Conservation (phyloP, 176 grass and related monocot genomes). For the Raddia guianensis region DNA sequence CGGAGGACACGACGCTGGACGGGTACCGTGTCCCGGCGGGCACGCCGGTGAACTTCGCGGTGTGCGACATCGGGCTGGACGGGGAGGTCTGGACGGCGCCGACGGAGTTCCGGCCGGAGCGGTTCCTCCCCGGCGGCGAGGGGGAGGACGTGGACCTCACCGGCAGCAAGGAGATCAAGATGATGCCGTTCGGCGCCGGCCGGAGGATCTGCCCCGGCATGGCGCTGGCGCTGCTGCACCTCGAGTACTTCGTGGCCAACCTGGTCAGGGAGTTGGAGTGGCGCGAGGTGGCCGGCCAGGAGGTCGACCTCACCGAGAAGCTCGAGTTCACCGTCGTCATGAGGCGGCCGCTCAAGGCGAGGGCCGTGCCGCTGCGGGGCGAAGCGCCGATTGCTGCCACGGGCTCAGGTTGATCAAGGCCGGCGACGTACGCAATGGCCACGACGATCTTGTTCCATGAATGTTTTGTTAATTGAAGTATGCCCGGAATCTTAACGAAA, state of each 20-base stretch:
- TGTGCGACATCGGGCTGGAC: constrained; percentile 54
- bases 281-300: constrained; percentile 39
- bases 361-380: constrained; percentile 35
- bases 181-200: constrained; percentile 64
- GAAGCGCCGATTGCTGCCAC: background rate
- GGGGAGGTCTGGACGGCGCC: constrained; percentile 42
- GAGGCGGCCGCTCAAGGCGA: constrained; percentile 60
- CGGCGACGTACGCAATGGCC: background rate
- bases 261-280: constrained; percentile 66
- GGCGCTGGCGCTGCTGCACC: constrained; percentile 59
- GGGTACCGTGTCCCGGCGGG: constrained; percentile 54
- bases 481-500: no score
- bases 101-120: constrained; percentile 43
- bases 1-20: constrained; percentile 50
- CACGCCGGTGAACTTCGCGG: constrained; percentile 50
- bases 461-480: background rate
- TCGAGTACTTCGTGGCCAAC: constrained; percentile 71
- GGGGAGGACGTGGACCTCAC: constrained; percentile 61
- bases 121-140: constrained; percentile 56
- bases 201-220: constrained; percentile 56
- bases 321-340: constrained; percentile 60
- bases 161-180: constrained; percentile 68
- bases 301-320: constrained; percentile 68
- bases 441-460: background rate
- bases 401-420: background rate